phyloP scores from a whole-genome alignment of 176 grass and related monocot species.

The Bothriochloa decipiens region DNA sequence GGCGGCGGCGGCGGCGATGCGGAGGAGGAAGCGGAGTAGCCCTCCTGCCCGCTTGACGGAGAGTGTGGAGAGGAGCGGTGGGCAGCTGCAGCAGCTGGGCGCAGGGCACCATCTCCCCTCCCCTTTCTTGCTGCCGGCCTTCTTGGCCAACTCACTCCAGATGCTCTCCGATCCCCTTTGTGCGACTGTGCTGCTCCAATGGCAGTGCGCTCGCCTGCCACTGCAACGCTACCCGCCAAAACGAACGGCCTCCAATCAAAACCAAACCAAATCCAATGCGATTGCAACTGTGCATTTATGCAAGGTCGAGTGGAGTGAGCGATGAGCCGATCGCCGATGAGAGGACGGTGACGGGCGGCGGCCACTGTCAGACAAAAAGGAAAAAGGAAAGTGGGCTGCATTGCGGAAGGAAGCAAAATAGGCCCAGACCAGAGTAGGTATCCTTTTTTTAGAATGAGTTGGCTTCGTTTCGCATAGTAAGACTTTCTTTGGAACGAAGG shows the following conservation, averaged over 20 bases:
- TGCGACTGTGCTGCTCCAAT: not conserved
- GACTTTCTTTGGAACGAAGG: too few relatives aligned
- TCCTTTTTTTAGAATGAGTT: too few relatives aligned
- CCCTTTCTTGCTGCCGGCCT: not conserved
- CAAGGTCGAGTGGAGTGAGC: not conserved
- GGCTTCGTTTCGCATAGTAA: too few relatives aligned
- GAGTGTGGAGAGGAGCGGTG: not conserved
- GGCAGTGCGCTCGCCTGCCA: not conserved
- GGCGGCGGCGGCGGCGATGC: constrained; percentile 13
- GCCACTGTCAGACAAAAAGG: too few relatives aligned
- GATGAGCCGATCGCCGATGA: not conserved
- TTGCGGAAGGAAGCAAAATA: too few relatives aligned
- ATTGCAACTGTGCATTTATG: not conserved
- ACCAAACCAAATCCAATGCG: not conserved
- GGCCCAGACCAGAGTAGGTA: too few relatives aligned
- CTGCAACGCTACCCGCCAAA: constrained; percentile 24
- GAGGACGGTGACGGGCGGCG: too few relatives aligned
- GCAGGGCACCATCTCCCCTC: not conserved
- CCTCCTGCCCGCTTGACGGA: not conserved
- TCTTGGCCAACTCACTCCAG: not conserved
- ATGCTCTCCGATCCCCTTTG: not conserved
- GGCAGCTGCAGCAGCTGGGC: constrained; percentile 1
- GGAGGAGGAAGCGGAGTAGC: not conserved
- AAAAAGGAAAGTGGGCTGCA: too few relatives aligned
- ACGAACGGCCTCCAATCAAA: not conserved